A percentile compares a stretch with the other conserved stretches of the same genome.
Conservation (phyloP, 2,329 filamentous ascomycete genomes). For the Fusarium gaditjirri region DNA sequence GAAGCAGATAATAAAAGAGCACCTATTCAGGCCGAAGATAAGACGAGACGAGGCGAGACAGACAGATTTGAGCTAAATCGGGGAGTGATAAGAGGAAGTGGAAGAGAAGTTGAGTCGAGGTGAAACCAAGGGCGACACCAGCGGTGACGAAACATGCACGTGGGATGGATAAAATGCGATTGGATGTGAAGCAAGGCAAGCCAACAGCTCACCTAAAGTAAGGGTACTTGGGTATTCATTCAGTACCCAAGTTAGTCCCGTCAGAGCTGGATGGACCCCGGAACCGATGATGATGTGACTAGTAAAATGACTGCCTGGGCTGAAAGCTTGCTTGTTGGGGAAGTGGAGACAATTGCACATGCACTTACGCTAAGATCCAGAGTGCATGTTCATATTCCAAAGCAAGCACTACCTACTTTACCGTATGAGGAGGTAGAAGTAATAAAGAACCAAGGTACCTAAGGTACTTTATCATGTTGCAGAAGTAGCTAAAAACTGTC, state of each 20-base stretch:
- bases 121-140: slow-evolving; percentile 12
- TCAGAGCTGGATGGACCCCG: slow-evolving; percentile 23
- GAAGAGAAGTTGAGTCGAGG: background rate
- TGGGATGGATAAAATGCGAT: slow-evolving; percentile 11
- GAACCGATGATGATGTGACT: slow-evolving; percentile 31
- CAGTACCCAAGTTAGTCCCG: background rate
- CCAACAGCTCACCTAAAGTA: background rate
- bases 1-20: background rate
- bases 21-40: background rate
- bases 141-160: slow-evolving; percentile 38
- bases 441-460: background rate
- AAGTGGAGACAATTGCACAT: slow-evolving; percentile 29
- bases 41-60: background rate
- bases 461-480: too few species aligned
- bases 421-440: background rate
- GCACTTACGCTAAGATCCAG: background rate
- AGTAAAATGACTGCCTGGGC: slow-evolving; percentile 13
- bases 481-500: background rate
- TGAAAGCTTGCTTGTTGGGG: slow-evolving; percentile 38
- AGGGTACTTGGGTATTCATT: background rate
- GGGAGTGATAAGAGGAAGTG: slow-evolving; percentile 2
- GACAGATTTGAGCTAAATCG: background rate
- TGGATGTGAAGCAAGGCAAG: background rate
- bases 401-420: background rate
- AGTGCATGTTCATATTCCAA: background rate